A percentile compares a stretch with the other conserved stretches of the same genome.
phyloP scores from a whole-genome alignment of 2,329 filamentous ascomycete genomes.

The Beauveria caledonica region DNA sequence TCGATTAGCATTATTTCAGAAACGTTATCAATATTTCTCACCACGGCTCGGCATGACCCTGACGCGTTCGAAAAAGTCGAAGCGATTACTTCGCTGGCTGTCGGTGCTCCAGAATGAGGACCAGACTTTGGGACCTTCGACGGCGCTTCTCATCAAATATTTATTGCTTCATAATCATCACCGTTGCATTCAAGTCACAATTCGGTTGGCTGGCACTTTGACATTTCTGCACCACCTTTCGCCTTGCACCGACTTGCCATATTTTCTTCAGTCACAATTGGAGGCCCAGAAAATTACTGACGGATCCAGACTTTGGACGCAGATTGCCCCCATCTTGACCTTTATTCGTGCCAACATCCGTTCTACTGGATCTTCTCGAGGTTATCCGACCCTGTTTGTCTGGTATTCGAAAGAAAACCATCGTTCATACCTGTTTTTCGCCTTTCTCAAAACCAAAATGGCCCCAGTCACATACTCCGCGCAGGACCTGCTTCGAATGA shows the following conservation, averaged over 20 bases:
- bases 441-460: constrained; percentile 33
- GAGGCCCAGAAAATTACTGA: constrained; percentile 25
- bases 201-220: constrained; percentile 22
- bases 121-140: constrained; percentile 26
- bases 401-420: constrained; percentile 27
- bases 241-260: constrained; percentile 16
- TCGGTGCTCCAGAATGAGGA: constrained; percentile 28
- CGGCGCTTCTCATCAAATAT: constrained; percentile 23
- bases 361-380: constrained; percentile 14
- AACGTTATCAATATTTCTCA: constrained; percentile 11
- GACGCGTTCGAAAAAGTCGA: constrained; percentile 21
- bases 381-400: constrained; percentile 31
- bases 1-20: constrained; percentile 12
- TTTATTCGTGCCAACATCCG: constrained; percentile 23
- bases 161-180: constrained; percentile 23
- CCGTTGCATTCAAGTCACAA: constrained; percentile 21
- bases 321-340: constrained; percentile 26
- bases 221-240: constrained; percentile 16
- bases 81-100: constrained; percentile 29
- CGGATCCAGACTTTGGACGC: constrained; percentile 19
- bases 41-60: constrained; percentile 18
- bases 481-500: constrained; percentile 34
- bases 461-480: constrained; percentile 34
- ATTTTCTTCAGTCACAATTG: constrained; percentile 19
- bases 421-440: constrained; percentile 33